phyloP scores from a whole-genome alignment of 1,284 basidiomycete species.

The Trametes sp. region DNA sequence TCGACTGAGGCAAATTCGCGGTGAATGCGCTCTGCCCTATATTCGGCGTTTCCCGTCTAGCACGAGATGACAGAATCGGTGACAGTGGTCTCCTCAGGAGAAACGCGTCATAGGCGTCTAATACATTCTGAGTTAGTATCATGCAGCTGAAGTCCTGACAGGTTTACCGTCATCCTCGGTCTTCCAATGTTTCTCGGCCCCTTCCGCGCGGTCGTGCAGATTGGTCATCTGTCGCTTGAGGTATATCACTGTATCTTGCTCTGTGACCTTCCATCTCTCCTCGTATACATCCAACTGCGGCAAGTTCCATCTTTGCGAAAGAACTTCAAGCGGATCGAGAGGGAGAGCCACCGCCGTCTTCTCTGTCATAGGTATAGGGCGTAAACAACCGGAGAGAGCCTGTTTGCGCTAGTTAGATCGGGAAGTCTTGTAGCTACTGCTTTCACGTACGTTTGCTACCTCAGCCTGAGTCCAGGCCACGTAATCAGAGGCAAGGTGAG shows the following conservation, averaged over 20 bases:
- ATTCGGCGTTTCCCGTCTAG: slow-evolving; percentile 48
- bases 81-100: slow-evolving; percentile 44
- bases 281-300: slow-evolving; percentile 48
- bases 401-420: slow-evolving; percentile 31
- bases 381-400: slow-evolving; percentile 54
- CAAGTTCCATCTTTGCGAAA: slow-evolving; percentile 42
- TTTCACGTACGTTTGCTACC: slow-evolving; percentile 52
- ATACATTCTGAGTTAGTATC: background rate
- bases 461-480: slow-evolving; percentile 58
- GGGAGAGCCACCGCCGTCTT: slow-evolving; percentile 56
- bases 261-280: slow-evolving; percentile 50
- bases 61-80: slow-evolving; percentile 49
- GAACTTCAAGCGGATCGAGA: slow-evolving; percentile 55
- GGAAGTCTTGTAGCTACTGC: background rate
- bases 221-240: slow-evolving; percentile 45
- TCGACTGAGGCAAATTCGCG: slow-evolving; percentile 12
- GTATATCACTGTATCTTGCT: slow-evolving; percentile 46
- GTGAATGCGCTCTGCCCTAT: slow-evolving; percentile 29
- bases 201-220: slow-evolving; percentile 3
- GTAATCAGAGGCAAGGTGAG: slow-evolving; percentile 64
- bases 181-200: slow-evolving; percentile 44
- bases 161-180: slow-evolving; percentile 39
- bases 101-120: slow-evolving; percentile 36
- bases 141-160: background rate
- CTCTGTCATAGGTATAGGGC: slow-evolving; percentile 54